Evolutionary conservation across 1,139 yeast species (phyloP).

Genomic region (Yamadazyma mexicana): DNA sequence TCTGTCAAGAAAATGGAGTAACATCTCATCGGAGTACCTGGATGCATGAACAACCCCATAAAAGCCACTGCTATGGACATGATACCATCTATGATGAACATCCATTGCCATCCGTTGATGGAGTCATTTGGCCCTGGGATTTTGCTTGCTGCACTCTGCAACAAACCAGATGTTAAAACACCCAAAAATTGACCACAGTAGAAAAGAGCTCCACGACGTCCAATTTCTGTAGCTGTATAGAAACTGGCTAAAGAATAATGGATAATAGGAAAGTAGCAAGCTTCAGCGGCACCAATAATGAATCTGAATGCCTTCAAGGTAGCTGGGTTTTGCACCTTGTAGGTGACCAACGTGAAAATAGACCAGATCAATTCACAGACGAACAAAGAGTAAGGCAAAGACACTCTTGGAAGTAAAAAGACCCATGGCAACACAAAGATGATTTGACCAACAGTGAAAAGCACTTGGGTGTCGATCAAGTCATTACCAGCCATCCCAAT

Average conservation of each 20-base stretch:
- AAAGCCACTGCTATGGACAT: conserved; percentile 34
- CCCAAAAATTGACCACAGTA: conserved; percentile 29
- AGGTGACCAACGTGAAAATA: conserved; percentile 50
- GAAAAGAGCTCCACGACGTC: conserved; percentile 51
- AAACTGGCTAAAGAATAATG: conserved; percentile 50
- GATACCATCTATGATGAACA: conserved; percentile 39
- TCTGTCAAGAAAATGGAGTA: conserved; percentile 30
- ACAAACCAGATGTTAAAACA: conserved; percentile 36
- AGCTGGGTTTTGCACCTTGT: conserved; percentile 39
- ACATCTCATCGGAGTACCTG: conserved; percentile 31
- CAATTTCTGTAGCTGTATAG: conserved; percentile 19
- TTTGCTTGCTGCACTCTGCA: conserved; percentile 32
- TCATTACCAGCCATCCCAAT: conserved; percentile 53
- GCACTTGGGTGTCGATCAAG: conserved; percentile 49
- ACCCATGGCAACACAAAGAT: conserved; percentile 61
- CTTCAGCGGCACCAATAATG: conserved; percentile 56
- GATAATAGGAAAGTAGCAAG: conserved; percentile 61
- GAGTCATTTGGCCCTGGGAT: conserved; percentile 24
- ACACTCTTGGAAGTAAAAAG: conserved; percentile 50
- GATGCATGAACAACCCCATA: conserved; percentile 25
- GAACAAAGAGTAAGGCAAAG: conserved; percentile 56
- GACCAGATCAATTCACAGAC: conserved; percentile 59
- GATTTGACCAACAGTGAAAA: conserved; percentile 61
- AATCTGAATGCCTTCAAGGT: conserved; percentile 59
- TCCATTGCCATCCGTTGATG: conserved; percentile 37